phyloP scores from a whole-genome alignment of 202 grass and related monocot genomes.

The Zoysia matrella region DNA sequence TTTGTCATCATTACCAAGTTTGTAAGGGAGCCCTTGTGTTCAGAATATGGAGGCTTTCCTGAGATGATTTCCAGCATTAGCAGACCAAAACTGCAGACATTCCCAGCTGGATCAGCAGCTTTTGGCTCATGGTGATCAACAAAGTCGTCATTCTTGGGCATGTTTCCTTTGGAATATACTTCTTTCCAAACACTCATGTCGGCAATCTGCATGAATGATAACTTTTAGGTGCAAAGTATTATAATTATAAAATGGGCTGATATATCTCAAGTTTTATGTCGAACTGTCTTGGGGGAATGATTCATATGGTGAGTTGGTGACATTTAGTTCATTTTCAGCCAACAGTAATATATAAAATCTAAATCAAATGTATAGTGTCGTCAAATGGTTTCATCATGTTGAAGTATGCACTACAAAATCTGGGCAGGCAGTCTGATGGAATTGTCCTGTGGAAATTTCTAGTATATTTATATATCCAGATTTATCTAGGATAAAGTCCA shows the following conservation, averaged over 20 bases:
- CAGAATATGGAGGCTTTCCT: slow-evolving; percentile 67
- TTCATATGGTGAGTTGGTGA: background rate
- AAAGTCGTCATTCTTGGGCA: slow-evolving; percentile 55
- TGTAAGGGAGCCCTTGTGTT: slow-evolving; percentile 68
- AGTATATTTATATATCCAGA: background rate
- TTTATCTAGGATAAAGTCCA: too few species aligned
- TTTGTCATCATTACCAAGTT: slow-evolving; percentile 68
- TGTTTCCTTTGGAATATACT: slow-evolving; percentile 61
- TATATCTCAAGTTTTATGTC: background rate
- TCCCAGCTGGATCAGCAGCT: slow-evolving; percentile 72
- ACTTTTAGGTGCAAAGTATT: slow-evolving; percentile 35
- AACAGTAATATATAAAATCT: slow-evolving; percentile 17
- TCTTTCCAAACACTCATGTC: slow-evolving; percentile 88
- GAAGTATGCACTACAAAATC: slow-evolving; percentile 18
- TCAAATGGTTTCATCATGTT: slow-evolving; percentile 20
- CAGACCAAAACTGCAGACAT: slow-evolving; percentile 87
- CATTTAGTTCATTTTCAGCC: slow-evolving; percentile 2
- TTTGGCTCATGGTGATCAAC: slow-evolving; percentile 50
- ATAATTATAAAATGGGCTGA: background rate
- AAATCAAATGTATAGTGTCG: slow-evolving; percentile 19
- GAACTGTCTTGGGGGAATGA: background rate
- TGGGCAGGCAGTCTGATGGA: background rate
- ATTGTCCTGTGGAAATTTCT: background rate
- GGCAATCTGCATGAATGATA: slow-evolving; percentile 60
- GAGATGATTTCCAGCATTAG: slow-evolving; percentile 95